Conservation (phyloP, 768 basidiomycete genomes). For the Imleria badia region DNA sequence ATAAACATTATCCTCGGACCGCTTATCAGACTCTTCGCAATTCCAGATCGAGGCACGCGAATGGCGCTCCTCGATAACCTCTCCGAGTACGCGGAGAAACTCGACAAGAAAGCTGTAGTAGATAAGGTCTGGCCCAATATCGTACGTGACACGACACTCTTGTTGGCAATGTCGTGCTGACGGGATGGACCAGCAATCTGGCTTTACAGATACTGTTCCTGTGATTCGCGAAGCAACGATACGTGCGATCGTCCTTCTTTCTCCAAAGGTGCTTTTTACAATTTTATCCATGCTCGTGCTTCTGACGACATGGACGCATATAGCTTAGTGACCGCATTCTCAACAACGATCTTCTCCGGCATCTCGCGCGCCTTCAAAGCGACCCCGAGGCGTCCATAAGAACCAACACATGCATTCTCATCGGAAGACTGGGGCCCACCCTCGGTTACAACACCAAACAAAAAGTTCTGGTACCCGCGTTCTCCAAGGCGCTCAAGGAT, state of each 20-base stretch:
- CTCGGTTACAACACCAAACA: conserved; percentile 87
- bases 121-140: conserved; percentile 94
- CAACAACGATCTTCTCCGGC: conserved; percentile 93
- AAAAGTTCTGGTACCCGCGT: conserved; percentile 97
- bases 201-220: conserved; percentile 92
- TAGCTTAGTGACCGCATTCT: conserved; percentile 89
- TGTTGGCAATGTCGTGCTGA: not conserved
- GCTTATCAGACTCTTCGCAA: conserved; percentile 80
- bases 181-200: conserved; percentile 68
- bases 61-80: conserved; percentile 92
- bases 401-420: conserved; percentile 95
- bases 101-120: conserved; percentile 81
- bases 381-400: conserved; percentile 94
- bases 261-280: conserved; percentile 64
- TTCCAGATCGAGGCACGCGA: conserved; percentile 88
- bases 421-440: conserved; percentile 85
- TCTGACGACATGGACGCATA: not conserved
- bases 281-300: not conserved
- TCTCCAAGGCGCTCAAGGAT: conserved; percentile 86
- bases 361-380: conserved; percentile 88
- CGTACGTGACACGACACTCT: conserved; percentile 45
- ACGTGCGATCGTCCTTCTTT: conserved; percentile 78
- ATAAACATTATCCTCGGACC: conserved; percentile 66
- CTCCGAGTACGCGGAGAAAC: conserved; percentile 77
- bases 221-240: conserved; percentile 94